Base-by-base conservation (phyloP, 345 rosid species). In the Euphorbia tirucalli region DNA sequence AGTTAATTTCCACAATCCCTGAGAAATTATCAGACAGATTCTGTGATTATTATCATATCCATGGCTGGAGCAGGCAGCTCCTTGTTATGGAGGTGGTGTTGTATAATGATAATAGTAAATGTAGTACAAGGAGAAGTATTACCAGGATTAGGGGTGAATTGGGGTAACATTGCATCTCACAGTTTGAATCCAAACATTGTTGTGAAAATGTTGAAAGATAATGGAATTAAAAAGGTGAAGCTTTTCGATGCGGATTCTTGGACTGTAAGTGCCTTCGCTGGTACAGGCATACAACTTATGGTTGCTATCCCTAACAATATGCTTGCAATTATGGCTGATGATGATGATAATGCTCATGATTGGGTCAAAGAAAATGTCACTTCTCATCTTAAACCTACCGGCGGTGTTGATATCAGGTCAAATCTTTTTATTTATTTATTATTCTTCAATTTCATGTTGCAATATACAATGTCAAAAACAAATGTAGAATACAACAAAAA, bases 301-400 rank as follows among this genome's bases (percentile, higher is more conserved):
- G 77, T 94, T 9, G 99, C 90, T 13, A 87, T 94, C 44, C 97
- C 99, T 49, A 94, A 94, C 60, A 79, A 86, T 60, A 78, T 73
- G 71, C 85, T 94, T 3, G 13, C 69, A 3, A 1, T 15, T 0
- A 22, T 94, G 0, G 85, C 90, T 4, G 39, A 70, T 0, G 80
- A 74, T 66, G 75, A 73, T 43, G 77, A 18, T 13, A 35, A 75
- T 63, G 97, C 97, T 24, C 75, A 80, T 59, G 84, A 84, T 48
- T 94, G 98, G 97, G 92, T 94, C 13, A 80, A 83, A 68, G 87
- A 87, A 71, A 90, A 92, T 64, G 81, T 88, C 73, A 88, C 93
- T 21, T 32, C 46, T 0, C 80, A 88, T 46, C 66, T 91, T 37
- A 63, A 18, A 65, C 37, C 75, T 21, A 68, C 75, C 2, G 85